A percentile compares a stretch with the other conserved stretches of the same genome.
phyloP scores from a whole-genome alignment of 768 basidiomycete genomes.

The Pleurotus tuber-regium region DNA sequence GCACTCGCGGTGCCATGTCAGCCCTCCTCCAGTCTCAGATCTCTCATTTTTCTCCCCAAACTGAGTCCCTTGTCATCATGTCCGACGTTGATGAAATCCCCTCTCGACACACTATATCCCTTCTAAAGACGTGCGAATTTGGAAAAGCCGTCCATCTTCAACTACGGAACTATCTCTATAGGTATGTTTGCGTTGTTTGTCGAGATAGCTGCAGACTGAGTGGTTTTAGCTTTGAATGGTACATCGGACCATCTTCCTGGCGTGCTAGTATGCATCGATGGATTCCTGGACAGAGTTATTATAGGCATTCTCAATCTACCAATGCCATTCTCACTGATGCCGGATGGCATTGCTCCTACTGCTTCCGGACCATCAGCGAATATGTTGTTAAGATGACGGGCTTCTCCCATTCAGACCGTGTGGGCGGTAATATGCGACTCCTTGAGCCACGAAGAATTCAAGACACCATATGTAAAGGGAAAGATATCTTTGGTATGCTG shows the following conservation, averaged over 20 bases:
- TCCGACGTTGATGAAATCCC: constrained; percentile 66
- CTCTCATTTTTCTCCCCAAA: constrained; percentile 24
- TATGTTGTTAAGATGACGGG: constrained; percentile 59
- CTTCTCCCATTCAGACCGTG: constrained; percentile 62
- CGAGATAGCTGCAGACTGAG: neutral
- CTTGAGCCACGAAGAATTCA: constrained; percentile 53
- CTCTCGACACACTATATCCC: constrained; percentile 43
- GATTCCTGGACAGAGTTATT: constrained; percentile 34
- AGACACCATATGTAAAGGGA: constrained; percentile 54
- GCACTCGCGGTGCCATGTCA: constrained; percentile 50
- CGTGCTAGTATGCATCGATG: constrained; percentile 52
- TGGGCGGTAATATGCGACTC: constrained; percentile 44
- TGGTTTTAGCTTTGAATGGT: constrained; percentile 51
- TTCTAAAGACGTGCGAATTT: constrained; percentile 54
- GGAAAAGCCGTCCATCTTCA: constrained; percentile 55
- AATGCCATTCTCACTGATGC: constrained; percentile 53
- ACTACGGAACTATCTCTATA: constrained; percentile 59
- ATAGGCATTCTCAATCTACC: constrained; percentile 47
- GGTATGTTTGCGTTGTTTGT: constrained; percentile 27
- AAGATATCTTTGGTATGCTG: constrained; percentile 64
- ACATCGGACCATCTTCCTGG: constrained; percentile 52
- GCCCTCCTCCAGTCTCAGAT: constrained; percentile 38
- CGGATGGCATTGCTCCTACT: constrained; percentile 72
- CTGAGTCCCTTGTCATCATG: constrained; percentile 51
- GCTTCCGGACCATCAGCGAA: constrained; percentile 58